Evolutionary conservation across 495 filamentous ascomycete species (phyloP).

Genomic region (Mycothermus thermophilus): DNA sequence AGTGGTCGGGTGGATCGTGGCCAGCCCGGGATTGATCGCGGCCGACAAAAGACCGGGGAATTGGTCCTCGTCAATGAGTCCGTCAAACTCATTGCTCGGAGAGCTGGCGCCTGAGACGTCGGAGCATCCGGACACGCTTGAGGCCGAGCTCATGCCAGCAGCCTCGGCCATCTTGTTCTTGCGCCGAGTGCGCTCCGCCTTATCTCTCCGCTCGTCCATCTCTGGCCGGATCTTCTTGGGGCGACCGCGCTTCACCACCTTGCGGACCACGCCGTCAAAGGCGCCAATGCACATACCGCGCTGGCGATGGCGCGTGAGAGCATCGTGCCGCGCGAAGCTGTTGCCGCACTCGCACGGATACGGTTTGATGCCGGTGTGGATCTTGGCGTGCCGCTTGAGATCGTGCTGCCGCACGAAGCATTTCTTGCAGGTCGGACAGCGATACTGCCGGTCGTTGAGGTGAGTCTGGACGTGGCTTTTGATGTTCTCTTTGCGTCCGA

Average conservation of each 20-base stretch:
- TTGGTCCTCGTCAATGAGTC: constrained; percentile 28
- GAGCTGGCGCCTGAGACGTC: constrained; percentile 33
- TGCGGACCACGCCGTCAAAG: constrained; percentile 66
- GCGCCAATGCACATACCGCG: constrained; percentile 89
- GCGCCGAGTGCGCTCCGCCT: constrained; percentile 40
- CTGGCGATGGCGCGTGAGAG: constrained; percentile 84
- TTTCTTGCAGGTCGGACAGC: constrained; percentile 77
- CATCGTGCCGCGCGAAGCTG: constrained; percentile 85
- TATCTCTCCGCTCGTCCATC: constrained; percentile 52
- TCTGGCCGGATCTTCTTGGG: constrained; percentile 34
- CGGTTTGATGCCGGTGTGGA: constrained; percentile 85
- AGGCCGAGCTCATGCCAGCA: constrained; percentile 22
- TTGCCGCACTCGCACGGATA: constrained; percentile 84
- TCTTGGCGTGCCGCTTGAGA: constrained; percentile 91
- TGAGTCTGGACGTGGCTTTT: constrained; percentile 96
- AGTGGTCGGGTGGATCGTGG: constrained; percentile 26
- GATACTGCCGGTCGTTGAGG: constrained; percentile 84
- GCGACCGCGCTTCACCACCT: constrained; percentile 36
- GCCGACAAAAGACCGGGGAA: constrained; percentile 28
- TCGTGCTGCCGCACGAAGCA: constrained; percentile 95
- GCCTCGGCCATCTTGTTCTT: constrained; percentile 38
- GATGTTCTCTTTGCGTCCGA: constrained; percentile 93
- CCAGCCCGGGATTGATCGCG: too few species aligned
- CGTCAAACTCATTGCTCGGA: constrained; percentile 25
- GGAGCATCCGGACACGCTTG: constrained; percentile 34